Conservation (phyloP, 2,329 filamentous ascomycete genomes). For the Colletotrichum lini region DNA sequence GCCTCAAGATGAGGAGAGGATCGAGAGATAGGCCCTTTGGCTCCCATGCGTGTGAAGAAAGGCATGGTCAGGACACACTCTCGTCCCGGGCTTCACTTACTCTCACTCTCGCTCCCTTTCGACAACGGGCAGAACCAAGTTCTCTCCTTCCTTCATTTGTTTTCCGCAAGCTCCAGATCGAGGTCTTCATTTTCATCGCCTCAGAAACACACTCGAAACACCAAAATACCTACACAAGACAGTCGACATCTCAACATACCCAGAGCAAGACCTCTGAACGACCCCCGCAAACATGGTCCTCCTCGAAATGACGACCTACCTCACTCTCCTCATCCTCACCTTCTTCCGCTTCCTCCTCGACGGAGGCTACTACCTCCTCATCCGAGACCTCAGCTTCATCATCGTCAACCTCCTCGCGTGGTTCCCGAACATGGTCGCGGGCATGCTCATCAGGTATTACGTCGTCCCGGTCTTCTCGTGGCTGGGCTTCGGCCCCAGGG, state of each 20-base stretch:
- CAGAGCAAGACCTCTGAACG: not conserved
- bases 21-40: not conserved
- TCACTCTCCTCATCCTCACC: not conserved
- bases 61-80: not conserved
- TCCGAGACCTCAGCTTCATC: not conserved
- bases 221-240: not conserved
- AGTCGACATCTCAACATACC: not conserved
- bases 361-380: not conserved
- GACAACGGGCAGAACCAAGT: too few relatives aligned
- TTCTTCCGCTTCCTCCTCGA: not conserved
- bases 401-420: not conserved
- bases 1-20: not conserved
- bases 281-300: not conserved
- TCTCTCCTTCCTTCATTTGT: not conserved
- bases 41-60: not conserved
- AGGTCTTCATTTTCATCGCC: not conserved
- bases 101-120: not conserved
- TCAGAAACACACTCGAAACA: not conserved
- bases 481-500: not conserved
- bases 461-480: not conserved
- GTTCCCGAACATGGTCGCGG: not conserved
- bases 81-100: not conserved
- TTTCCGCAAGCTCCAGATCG: too few relatives aligned
- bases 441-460: not conserved
- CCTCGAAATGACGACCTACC: conserved; percentile 1